A percentile compares a stretch with the other conserved stretches of the same genome.
Evolutionary conservation across 2,329 filamentous ascomycete genomes (phyloP).

Genomic region (Diplodia seriata): DNA sequence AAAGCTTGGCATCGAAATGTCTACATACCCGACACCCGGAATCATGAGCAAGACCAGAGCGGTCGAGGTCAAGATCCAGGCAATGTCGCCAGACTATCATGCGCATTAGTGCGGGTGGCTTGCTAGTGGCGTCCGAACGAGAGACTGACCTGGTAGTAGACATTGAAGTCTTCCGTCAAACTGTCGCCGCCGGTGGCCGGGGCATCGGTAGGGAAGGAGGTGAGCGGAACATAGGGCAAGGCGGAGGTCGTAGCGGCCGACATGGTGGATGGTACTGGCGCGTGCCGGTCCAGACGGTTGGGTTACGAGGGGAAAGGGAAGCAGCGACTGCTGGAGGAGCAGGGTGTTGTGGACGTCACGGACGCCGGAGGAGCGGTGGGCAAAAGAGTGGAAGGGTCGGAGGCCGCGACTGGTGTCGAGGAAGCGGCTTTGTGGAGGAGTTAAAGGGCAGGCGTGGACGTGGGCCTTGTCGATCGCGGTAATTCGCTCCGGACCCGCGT

Average conservation of each 20-base stretch:
- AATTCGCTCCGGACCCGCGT: conserved; percentile 25
- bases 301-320: not conserved
- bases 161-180: conserved; percentile 71
- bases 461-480: conserved; percentile 17
- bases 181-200: conserved; percentile 72
- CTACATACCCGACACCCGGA: conserved; percentile 75
- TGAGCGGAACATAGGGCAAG: conserved; percentile 45
- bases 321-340: not conserved
- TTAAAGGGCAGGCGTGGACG: conserved; percentile 24
- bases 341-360: conserved; percentile 14
- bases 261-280: conserved; percentile 36
- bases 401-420: not conserved
- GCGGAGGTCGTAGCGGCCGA: conserved; percentile 43
- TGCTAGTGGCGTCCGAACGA: conserved; percentile 12
- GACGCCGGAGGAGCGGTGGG: conserved; percentile 11
- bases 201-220: conserved; percentile 59
- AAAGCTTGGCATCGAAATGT: conserved; percentile 21
- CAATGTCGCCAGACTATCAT: conserved; percentile 75
- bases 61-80: conserved; percentile 78
- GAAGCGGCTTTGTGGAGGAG: conserved; percentile 21
- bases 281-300: conserved; percentile 17
- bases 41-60: conserved; percentile 91
- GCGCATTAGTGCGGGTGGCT: not conserved
- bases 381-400: conserved; percentile 16
- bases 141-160: conserved; percentile 74